phyloP scores from a whole-genome alignment of 108 stramenopile species.

The Schizochytrium sp. region DNA sequence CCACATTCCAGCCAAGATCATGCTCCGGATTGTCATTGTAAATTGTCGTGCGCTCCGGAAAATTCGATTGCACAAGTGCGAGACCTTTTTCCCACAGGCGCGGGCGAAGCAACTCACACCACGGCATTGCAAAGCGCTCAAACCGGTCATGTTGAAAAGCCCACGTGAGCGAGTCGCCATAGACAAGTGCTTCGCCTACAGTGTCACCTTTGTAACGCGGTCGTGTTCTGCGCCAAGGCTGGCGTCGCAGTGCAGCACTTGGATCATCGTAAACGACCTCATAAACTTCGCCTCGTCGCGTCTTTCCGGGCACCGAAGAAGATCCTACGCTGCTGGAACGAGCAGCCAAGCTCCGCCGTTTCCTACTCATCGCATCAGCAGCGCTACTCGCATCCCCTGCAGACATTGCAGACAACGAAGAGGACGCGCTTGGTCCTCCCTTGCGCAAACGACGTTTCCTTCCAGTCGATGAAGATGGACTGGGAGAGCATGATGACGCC shows the following conservation, averaged over 20 bases:
- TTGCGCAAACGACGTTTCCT: too few relatives aligned
- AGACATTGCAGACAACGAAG: too few relatives aligned
- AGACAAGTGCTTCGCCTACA: background rate
- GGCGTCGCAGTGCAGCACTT: background rate
- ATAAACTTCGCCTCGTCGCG: background rate
- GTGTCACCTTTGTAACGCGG: background rate
- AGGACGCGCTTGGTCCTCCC: too few relatives aligned
- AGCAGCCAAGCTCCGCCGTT: too few relatives aligned
- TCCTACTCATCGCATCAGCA: too few relatives aligned
- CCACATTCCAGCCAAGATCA: background rate
- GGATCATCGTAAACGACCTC: background rate
- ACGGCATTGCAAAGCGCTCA: background rate
- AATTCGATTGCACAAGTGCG: background rate
- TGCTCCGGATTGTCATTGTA: background rate
- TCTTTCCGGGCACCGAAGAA: background rate
- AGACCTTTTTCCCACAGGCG: background rate
- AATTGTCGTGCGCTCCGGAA: background rate
- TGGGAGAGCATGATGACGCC: too few relatives aligned
- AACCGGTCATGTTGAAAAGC: background rate
- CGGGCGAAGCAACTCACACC: background rate
- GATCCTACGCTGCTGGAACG: background rate
- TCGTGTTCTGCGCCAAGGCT: background rate
- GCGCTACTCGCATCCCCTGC: too few relatives aligned
- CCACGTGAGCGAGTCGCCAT: conserved; percentile 1
- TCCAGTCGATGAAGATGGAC: too few relatives aligned